Evolutionary conservation across 1,284 basidiomycete species (phyloP).

Genomic region (Stygiomarasmius scandens): DNA sequence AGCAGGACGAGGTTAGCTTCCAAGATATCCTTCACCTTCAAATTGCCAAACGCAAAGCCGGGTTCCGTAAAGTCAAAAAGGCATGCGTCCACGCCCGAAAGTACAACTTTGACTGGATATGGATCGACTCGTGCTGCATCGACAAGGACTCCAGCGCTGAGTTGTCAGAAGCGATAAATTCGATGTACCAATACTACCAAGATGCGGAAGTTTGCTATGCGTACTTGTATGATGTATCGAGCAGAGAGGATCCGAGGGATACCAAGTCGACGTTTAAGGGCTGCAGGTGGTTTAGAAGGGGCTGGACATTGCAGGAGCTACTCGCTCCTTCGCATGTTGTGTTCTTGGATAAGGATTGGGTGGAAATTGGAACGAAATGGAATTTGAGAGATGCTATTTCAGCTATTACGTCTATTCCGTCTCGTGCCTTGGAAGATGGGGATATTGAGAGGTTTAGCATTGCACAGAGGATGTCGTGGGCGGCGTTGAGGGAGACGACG

Average conservation of each 20-base stretch:
- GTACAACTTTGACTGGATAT: neutral
- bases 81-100: neutral
- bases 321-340: neutral
- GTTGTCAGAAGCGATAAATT: neutral
- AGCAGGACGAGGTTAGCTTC: neutral
- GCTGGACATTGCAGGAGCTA: neutral
- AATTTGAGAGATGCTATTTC: neutral
- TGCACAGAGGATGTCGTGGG: neutral
- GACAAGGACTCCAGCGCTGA: neutral
- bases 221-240: neutral
- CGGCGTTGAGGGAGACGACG: neutral
- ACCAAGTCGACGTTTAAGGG: neutral
- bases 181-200: neutral
- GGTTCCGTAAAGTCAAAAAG: neutral
- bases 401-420: neutral
- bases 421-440: neutral
- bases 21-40: neutral
- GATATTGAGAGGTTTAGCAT: neutral
- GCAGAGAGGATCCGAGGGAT: neutral
- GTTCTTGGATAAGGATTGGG: neutral
- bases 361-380: neutral
- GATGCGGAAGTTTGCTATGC: neutral
- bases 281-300: neutral
- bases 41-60: neutral
- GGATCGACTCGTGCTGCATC: neutral